Evolutionary conservation across 345 rosid species (phyloP).

Genomic region (Acer campestre): DNA sequence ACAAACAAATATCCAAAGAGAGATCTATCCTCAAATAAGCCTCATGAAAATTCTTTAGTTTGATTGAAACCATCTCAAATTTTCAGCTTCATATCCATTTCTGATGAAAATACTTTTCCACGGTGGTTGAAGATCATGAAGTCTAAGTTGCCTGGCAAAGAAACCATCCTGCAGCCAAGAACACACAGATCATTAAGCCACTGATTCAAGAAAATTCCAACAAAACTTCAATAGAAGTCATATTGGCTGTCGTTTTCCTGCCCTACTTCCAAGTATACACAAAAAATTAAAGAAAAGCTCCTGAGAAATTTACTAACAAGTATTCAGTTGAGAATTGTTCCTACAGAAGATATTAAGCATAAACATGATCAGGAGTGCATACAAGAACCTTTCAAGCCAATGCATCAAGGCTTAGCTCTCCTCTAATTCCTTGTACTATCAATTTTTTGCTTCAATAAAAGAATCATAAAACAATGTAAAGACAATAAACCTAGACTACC

Average conservation of each 20-base stretch:
- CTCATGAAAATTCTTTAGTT: conserved; percentile 6
- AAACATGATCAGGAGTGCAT: neutral
- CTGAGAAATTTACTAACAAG: neutral
- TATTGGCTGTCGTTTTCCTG: neutral
- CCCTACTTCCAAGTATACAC: neutral
- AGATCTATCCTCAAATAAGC: neutral
- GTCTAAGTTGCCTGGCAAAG: conserved; percentile 77
- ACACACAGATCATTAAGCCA: conserved; percentile 10
- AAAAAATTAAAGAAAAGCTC: neutral
- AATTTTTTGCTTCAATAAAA: neutral
- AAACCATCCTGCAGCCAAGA: conserved; percentile 69
- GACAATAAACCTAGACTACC: neutral
- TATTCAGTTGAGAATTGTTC: neutral
- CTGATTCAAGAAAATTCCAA: neutral
- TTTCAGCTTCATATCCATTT: conserved; percentile 54
- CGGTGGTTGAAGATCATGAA: conserved; percentile 93
- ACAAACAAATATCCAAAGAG: neutral
- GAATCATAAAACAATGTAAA: neutral
- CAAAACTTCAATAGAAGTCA: neutral
- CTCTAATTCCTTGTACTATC: neutral
- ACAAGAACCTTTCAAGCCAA: neutral
- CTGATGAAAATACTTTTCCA: conserved; percentile 51
- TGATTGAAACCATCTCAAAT: conserved; percentile 26
- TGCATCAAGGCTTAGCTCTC: neutral
- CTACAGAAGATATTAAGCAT: neutral